phyloP scores from a whole-genome alignment of 306 rosid genomes.

The Vigna mungo region DNA sequence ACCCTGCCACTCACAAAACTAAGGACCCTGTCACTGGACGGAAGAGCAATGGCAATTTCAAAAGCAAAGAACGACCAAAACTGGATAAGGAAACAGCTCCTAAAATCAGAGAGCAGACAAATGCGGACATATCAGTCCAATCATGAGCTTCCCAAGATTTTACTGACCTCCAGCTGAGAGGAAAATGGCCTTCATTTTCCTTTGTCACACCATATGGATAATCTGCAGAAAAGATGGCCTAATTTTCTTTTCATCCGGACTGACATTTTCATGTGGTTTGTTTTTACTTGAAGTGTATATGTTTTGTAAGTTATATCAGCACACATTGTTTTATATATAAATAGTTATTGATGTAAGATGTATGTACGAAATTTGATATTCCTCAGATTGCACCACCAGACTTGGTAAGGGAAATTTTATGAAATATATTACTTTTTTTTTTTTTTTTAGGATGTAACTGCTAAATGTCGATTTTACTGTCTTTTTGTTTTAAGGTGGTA shows the following conservation, averaged over 20 bases:
- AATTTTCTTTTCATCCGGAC: constrained; percentile 66
- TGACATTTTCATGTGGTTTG: constrained; percentile 67
- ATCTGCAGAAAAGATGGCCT: constrained; percentile 58
- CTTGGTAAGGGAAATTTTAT: constrained; percentile 40
- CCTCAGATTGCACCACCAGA: constrained; percentile 33
- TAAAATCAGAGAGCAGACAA: constrained; percentile 54
- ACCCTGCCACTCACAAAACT: constrained; percentile 44
- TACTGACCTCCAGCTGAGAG: constrained; percentile 55
- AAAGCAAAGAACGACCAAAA: constrained; percentile 56
- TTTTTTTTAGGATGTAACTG: constrained; percentile 35
- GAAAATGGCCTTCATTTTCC: constrained; percentile 51
- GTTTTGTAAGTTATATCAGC: constrained; percentile 71
- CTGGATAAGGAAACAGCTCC: constrained; percentile 58
- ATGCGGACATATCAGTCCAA: constrained; percentile 71
- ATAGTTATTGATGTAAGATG: constrained; percentile 57
- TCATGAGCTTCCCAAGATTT: constrained; percentile 56
- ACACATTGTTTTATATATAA: constrained; percentile 58
- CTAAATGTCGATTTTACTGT: background rate
- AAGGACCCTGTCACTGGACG: constrained; percentile 55
- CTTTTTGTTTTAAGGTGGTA: constrained; percentile 11
- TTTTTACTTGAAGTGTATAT: constrained; percentile 80
- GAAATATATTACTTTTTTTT: constrained; percentile 39
- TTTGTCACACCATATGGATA: constrained; percentile 48
- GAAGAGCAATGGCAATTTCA: constrained; percentile 47
- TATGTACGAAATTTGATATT: constrained; percentile 39